Conservation (phyloP, 2,329 filamentous ascomycete genomes). For the Pyrenochaeta sp. region DNA sequence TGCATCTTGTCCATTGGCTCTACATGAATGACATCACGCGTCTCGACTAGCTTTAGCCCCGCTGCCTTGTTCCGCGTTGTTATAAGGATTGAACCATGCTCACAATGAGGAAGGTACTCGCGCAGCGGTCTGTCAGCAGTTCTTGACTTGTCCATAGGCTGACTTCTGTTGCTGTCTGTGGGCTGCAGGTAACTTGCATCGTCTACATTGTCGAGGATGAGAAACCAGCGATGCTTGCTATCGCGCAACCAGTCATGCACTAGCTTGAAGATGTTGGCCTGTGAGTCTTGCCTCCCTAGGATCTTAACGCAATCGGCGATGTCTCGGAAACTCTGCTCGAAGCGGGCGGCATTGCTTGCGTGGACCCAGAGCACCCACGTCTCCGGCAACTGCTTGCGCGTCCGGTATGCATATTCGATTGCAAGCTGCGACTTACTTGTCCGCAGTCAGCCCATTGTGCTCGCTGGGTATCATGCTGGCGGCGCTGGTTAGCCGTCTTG, state of each 20-base stretch:
- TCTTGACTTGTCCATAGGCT: not conserved
- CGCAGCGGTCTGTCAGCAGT: too few relatives aligned
- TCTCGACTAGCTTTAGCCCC: constrained; percentile 12
- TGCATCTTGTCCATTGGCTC: constrained; percentile 15
- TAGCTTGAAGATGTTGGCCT: too few relatives aligned
- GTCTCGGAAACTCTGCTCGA: too few relatives aligned
- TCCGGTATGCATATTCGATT: too few relatives aligned
- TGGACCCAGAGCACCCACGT: constrained; percentile 1
- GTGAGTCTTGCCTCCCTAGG: too few relatives aligned
- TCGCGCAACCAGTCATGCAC: too few relatives aligned
- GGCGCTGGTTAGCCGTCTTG: not conserved
- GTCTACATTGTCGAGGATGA: too few relatives aligned
- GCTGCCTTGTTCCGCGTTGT: constrained; percentile 15
- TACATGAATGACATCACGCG: constrained; percentile 9
- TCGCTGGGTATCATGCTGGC: too few relatives aligned
- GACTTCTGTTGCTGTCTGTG: not conserved
- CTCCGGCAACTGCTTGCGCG: too few relatives aligned
- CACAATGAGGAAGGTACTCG: constrained; percentile 13
- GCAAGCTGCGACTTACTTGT: not conserved
- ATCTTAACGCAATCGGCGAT: too few relatives aligned
- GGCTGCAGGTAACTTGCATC: too few relatives aligned
- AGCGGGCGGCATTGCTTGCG: constrained; percentile 5
- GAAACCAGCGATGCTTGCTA: too few relatives aligned
- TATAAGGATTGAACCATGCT: constrained; percentile 16
- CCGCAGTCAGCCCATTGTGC: constrained; percentile 1